Evolutionary conservation across 2,329 filamentous ascomycete genomes (phyloP), one percentile per base, ranked within the genome.

Genomic region (Purpureocillium takamizusanense): DNA sequence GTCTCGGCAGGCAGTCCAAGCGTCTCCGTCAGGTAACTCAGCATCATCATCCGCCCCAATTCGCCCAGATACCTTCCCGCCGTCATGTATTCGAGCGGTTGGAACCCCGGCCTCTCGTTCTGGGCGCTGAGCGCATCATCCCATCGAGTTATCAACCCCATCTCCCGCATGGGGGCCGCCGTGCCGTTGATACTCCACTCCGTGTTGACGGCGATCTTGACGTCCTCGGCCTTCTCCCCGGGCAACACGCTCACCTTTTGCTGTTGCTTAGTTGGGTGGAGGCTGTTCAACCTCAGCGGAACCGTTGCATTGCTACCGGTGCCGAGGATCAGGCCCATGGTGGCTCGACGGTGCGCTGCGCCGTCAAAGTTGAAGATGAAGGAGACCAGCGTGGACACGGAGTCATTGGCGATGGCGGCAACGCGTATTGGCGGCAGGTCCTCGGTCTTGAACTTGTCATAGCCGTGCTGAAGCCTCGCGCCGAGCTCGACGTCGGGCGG

Each of bases 51-150:
- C 18, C 84, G 77, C 17, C 82, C 80, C 10, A 89, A 72, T 58
- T 89, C 84, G 36, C 84, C 84, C 4, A 89, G 69, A 53, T 89
- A 89, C 31, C 84, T 70, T 3, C 84, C 84, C 3, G 83, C 76
- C 1, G 83, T 88, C 81, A 90, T 86, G 60, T 89, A 90, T 54
- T 92, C 86, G 15, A 90, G 74, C 0, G 85, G 84, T 47, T 90
- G 85, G 49, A 90, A 88, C 0, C 85, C 84, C 0, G 85, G 82
- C 7, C 66, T 67, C 49, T 86, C 80, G 48, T 80, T 81, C 33
- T 78, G 72, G 4, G 60, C 60, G 48, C 88, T 83, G 6, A 92
- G 68, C 42, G 70, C 62, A 9, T 66, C 60, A 51, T 92, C 86
- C 85, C 85, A 90, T 28, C 62, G 63, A 9, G 75, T 88, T 37